phyloP scores from a whole-genome alignment of 805 yeast species.

The Lipomyces yamadae region DNA sequence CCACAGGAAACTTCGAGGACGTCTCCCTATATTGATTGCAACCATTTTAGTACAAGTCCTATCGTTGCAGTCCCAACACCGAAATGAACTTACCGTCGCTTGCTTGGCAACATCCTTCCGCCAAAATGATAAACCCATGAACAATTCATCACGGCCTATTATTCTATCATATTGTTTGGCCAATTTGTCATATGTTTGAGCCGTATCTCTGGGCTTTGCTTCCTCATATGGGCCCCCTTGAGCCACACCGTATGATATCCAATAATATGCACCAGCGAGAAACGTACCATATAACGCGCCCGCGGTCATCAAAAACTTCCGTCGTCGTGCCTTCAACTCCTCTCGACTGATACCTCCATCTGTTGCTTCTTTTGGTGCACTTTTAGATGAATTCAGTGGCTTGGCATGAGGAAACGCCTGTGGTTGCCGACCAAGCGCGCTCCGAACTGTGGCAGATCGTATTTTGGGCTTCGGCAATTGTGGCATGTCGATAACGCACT shows the following conservation, averaged over 20 bases:
- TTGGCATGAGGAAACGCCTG: background rate
- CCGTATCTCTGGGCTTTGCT: constrained; percentile 78
- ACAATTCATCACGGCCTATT: constrained; percentile 73
- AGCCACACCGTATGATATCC: constrained; percentile 14
- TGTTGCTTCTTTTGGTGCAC: background rate
- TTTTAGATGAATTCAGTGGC: background rate
- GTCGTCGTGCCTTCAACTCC: constrained; percentile 25
- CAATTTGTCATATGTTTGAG: constrained; percentile 72
- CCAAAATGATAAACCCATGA: constrained; percentile 63
- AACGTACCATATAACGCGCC: constrained; percentile 25
- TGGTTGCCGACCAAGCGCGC: background rate
- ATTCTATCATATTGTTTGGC: constrained; percentile 83
- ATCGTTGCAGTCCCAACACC: background rate
- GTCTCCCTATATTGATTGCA: constrained; percentile 68
- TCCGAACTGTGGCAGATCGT: background rate
- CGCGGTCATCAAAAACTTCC: constrained; percentile 26
- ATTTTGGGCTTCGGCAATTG: constrained; percentile 27
- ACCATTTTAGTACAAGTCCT: constrained; percentile 63
- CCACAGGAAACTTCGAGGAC: constrained; percentile 95
- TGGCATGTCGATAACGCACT: constrained; percentile 6
- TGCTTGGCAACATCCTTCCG: constrained; percentile 51
- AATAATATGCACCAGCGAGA: constrained; percentile 31
- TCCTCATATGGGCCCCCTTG: constrained; percentile 46
- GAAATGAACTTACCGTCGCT: constrained; percentile 18
- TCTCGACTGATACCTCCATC: constrained; percentile 5